Conservation (phyloP, 2,329 filamentous ascomycete species). For the Cryphonectria naterciae region DNA sequence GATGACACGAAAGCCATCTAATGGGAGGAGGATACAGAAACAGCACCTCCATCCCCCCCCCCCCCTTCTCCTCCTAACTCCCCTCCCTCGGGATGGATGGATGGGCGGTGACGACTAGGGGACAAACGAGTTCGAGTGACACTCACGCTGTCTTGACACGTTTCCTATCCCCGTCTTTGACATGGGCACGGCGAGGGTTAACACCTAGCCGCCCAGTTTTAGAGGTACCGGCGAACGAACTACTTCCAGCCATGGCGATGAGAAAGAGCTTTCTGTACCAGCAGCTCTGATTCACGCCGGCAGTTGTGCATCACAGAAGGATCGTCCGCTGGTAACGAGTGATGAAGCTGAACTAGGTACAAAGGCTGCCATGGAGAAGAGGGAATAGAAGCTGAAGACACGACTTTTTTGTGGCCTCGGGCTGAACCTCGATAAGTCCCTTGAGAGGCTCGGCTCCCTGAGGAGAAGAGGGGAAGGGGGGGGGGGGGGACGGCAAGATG, state of each 20-base stretch:
- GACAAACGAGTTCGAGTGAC: background rate
- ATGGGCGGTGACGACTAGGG: background rate
- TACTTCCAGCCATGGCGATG: conserved; percentile 20
- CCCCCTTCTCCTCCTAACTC: background rate
- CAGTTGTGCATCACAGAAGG: conserved; percentile 13
- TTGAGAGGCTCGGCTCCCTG: background rate
- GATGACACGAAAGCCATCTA: background rate
- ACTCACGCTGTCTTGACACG: conserved; percentile 55
- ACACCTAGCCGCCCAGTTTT: conserved; percentile 48
- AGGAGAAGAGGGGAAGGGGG: background rate
- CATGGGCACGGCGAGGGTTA: conserved; percentile 54
- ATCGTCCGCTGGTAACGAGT: conserved; percentile 15
- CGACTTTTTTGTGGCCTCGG: conserved; percentile 5
- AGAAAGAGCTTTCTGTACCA: background rate
- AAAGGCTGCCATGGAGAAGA: conserved; percentile 13
- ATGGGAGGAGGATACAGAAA: too few species aligned
- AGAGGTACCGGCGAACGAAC: conserved; percentile 9
- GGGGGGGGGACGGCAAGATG: background rate
- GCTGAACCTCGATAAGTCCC: conserved; percentile 12
- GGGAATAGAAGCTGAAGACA: conserved; percentile 8
- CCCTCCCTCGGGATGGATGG: background rate
- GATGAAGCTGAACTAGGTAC: background rate
- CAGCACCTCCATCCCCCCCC: too few species aligned
- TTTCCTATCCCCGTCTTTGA: conserved; percentile 51
- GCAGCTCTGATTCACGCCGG: conserved; percentile 8